Percentiles rank a stretch among this genome's conserved stretches.
Conservation (phyloP, 2,329 filamentous ascomycete genomes). For the Ceratocystis diversiconidia region DNA sequence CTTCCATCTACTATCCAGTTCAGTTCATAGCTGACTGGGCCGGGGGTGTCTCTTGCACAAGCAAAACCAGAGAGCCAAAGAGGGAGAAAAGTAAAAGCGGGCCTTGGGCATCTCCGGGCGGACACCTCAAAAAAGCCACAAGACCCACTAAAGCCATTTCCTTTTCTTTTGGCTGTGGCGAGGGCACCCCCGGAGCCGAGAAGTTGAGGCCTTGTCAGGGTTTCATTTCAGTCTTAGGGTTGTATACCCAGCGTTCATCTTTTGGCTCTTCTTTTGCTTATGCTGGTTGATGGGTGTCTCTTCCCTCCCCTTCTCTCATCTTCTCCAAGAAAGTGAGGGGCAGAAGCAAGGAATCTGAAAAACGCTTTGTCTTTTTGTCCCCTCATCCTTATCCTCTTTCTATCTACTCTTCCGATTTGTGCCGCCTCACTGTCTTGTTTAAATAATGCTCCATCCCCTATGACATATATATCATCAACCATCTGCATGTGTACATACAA, state of each 20-base stretch:
- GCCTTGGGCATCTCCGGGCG: not conserved
- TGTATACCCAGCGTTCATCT: not conserved
- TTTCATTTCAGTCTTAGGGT: too few relatives aligned
- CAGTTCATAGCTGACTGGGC: not conserved
- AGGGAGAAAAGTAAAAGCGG: too few relatives aligned
- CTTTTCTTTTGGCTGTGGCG: not conserved
- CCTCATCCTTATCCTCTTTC: too few relatives aligned
- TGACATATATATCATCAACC: too few relatives aligned
- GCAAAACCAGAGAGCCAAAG: too few relatives aligned
- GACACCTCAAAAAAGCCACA: not conserved
- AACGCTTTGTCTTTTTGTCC: too few relatives aligned
- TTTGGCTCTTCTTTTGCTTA: not conserved
- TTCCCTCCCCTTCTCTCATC: not conserved
- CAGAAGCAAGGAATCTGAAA: not conserved
- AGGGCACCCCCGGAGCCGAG: not conserved
- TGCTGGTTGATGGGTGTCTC: not conserved
- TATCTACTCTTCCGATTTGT: too few relatives aligned
- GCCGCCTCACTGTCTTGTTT: too few relatives aligned
- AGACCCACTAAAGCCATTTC: not conserved
- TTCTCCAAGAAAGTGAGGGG: not conserved
- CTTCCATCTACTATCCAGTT: too few relatives aligned
- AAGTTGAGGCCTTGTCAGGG: not conserved
- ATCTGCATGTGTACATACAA: too few relatives aligned
- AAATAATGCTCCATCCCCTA: too few relatives aligned
- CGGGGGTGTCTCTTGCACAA: not conserved